Conservation (phyloP, 2,329 filamentous ascomycete species). For the Juglanconis juglandina region DNA sequence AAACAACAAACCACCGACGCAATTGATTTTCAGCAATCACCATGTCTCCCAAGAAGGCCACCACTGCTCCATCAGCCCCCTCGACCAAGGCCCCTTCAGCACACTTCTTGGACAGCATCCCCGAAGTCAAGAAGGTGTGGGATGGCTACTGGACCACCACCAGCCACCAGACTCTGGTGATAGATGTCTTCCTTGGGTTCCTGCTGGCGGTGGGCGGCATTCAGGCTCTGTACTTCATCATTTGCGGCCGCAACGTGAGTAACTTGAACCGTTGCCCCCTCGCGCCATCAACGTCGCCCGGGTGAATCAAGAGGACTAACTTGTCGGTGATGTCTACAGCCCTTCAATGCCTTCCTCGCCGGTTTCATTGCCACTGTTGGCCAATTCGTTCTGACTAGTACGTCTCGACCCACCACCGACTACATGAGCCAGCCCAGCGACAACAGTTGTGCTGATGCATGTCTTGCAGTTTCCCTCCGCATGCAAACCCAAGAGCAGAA, state of each 20-base stretch:
- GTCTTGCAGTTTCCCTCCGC: slow-evolving; percentile 61
- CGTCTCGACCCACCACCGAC: slow-evolving; percentile 25
- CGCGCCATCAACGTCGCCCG: too few relatives aligned
- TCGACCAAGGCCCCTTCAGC: not conserved
- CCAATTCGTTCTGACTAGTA: slow-evolving; percentile 93
- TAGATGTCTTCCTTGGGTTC: slow-evolving; percentile 89
- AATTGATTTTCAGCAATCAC: not conserved
- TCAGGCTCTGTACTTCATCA: slow-evolving; percentile 88
- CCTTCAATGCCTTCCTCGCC: slow-evolving; percentile 97
- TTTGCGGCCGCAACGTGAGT: slow-evolving; percentile 87
- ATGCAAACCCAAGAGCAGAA: slow-evolving; percentile 89
- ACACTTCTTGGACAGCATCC: not conserved
- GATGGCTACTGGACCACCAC: slow-evolving; percentile 79
- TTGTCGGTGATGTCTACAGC: slow-evolving; percentile 50
- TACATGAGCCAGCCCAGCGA: not conserved
- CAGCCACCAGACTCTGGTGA: slow-evolving; percentile 84
- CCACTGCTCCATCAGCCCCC: not conserved
- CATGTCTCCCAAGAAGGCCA: slow-evolving; percentile 17
- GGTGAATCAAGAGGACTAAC: slow-evolving; percentile 19
- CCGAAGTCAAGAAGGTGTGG: slow-evolving; percentile 41
- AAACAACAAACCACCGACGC: not conserved
- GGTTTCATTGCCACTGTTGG: slow-evolving; percentile 93
- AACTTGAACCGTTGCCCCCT: not conserved
- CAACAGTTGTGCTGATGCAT: not conserved
- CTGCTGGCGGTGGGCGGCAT: slow-evolving; percentile 79